A percentile compares a stretch with the other conserved stretches of the same genome.
Conservation (phyloP, 345 rosid species). For the Mangifera indica region DNA sequence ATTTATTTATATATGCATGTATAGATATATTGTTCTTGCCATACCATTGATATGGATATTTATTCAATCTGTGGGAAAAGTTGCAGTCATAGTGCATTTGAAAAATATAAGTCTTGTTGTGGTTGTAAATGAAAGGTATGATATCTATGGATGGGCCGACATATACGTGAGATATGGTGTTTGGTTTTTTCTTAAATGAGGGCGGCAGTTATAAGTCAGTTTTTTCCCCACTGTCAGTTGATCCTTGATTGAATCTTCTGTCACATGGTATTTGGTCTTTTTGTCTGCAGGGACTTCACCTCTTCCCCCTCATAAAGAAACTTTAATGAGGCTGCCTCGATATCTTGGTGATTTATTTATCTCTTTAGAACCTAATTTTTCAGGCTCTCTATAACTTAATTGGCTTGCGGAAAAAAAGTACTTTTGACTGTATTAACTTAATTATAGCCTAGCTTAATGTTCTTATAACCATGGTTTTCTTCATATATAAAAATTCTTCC, state of each 20-base stretch:
- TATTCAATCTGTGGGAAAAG: no score
- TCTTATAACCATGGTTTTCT: no score
- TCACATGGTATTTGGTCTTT: conserved; percentile 10
- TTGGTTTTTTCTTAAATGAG: conserved; percentile 19
- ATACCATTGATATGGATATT: no score
- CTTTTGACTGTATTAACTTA: no score
- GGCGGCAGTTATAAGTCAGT: conserved; percentile 19
- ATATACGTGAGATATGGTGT: conserved; percentile 8
- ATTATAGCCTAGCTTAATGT: no score
- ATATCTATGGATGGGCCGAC: neutral
- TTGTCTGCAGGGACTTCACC: neutral
- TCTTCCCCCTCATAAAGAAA: neutral
- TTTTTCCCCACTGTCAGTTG: conserved; percentile 10
- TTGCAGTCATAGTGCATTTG: neutral
- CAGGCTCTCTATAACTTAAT: no score
- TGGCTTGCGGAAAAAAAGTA: no score
- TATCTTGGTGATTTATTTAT: neutral
- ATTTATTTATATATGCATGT: neutral
- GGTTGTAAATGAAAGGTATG: conserved; percentile 10
- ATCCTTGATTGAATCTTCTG: neutral
- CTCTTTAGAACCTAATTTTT: neutral
- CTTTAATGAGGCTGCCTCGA: neutral
- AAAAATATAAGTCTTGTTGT: neutral
- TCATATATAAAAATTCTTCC: no score
- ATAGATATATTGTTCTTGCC: neutral